Evolutionary conservation across 2,329 filamentous ascomycete genomes (phyloP), one percentile per base, ranked within the genome.

Genomic region (Aureobasidium sp.): DNA sequence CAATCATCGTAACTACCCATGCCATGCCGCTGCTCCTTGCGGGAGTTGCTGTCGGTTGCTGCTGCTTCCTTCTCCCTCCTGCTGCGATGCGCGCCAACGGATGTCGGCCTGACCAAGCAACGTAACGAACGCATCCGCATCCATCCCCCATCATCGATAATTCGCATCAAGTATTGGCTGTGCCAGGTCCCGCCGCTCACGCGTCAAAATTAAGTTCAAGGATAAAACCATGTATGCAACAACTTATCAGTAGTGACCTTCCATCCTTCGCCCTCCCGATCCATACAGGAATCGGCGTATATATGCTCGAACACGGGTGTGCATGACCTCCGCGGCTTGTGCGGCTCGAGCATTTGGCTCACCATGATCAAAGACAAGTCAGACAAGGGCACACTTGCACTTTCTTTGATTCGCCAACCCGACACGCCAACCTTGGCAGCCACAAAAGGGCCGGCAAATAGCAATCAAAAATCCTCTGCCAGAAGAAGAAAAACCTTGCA

Each of bases 301-400:
- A 58, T 58, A 47, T 58, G 54, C 54, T 58, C 54, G 42, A 48
- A 58, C 54, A 48, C 54, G 54, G 42, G 54, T 48, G 42, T 58
- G 54, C 54, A 48, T 58, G 45, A 60, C 45, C 45, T 60, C 57
- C 57, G 57, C 57, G 57, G 57, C 57, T 60, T 60, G 57, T 60
- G 57, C 45, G 57, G 57, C 57, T 60, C 45, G 57, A 40, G 33
- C 17, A 50, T 60, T 24, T 50, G n/a, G 35, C 37, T 33, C 45
- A 60, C 42, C 45, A 49, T 57, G 53, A 57, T 60, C 57, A 50
- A 50, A 60, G 42, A 49, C 57, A 60, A 50, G 45, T 45, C 42
- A 60, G 42, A 49, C 57, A 60, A 50, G 45, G 57, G 54, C 40
- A 47, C 53, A 42, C 42, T 31, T 50, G 57, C 35, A 49, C 35